Conservation (phyloP, 106 monocot species). For the Dioscorea dumetorum region DNA sequence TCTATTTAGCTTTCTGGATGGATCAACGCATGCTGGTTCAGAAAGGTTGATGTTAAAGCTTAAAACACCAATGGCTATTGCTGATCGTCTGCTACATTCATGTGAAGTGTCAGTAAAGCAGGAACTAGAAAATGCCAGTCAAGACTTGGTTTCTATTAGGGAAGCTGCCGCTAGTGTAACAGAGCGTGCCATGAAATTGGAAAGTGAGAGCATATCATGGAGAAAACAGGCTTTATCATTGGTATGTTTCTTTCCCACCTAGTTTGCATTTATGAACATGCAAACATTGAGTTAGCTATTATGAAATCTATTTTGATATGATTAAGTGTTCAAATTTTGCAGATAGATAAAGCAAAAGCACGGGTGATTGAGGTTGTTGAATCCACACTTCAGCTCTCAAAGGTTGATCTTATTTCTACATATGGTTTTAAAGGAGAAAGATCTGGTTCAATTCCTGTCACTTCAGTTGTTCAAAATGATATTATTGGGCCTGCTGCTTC, state of each 20-base stretch:
- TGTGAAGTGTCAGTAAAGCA: constrained; percentile 47
- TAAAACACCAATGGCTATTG: constrained; percentile 80
- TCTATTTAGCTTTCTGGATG: constrained; percentile 81
- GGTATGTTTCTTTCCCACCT: constrained; percentile 26
- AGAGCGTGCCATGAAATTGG: constrained; percentile 54
- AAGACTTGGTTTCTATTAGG: constrained; percentile 54
- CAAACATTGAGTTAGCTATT: too few species aligned
- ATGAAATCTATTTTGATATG: not conserved
- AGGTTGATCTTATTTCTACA: constrained; percentile 67
- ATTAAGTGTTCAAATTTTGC: constrained; percentile 5
- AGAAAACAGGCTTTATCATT: constrained; percentile 46
- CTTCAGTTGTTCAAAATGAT: constrained; percentile 70
- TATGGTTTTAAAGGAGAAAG: constrained; percentile 75
- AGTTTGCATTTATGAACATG: not conserved
- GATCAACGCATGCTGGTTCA: constrained; percentile 74
- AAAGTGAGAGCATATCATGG: constrained; percentile 66
- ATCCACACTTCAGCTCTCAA: constrained; percentile 76
- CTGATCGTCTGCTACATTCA: constrained; percentile 61
- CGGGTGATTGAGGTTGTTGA: constrained; percentile 64
- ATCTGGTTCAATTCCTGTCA: constrained; percentile 28
- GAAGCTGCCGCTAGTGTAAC: constrained; percentile 48
- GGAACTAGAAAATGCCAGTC: constrained; percentile 49
- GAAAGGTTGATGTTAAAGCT: constrained; percentile 89
- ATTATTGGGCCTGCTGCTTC: constrained; percentile 66
- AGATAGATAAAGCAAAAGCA: constrained; percentile 70